Evolutionary conservation across 2,329 filamentous ascomycete genomes (phyloP).

Genomic region (Pseudopyrenochaeta lycopersici): DNA sequence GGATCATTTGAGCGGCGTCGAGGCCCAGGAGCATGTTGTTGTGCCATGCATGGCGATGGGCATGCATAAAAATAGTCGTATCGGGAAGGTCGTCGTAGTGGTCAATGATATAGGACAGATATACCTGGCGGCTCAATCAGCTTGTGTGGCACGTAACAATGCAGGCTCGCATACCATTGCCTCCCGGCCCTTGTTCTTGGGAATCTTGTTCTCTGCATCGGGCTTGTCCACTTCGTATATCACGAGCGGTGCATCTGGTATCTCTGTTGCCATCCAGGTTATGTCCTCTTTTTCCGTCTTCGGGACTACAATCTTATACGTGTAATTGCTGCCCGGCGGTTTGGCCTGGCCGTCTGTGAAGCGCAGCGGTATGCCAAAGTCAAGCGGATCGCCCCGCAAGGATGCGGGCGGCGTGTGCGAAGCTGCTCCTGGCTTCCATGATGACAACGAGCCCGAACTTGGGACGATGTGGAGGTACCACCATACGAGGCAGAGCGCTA

Average conservation of each 20-base stretch:
- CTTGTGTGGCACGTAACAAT: neutral
- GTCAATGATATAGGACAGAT: slow-evolving; percentile 70
- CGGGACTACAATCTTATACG: slow-evolving; percentile 45
- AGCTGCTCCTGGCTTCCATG: slow-evolving; percentile 21
- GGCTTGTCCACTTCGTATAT: slow-evolving; percentile 65
- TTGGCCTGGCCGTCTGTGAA: slow-evolving; percentile 43
- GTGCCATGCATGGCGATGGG: slow-evolving; percentile 65
- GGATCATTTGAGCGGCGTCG: slow-evolving; percentile 61
- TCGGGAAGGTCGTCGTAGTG: slow-evolving; percentile 68
- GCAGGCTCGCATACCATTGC: slow-evolving; percentile 56
- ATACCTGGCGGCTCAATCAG: slow-evolving; percentile 46
- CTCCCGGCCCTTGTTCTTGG: slow-evolving; percentile 69
- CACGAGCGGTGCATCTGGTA: slow-evolving; percentile 48
- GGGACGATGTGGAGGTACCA: slow-evolving; percentile 37
- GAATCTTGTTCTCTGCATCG: slow-evolving; percentile 58
- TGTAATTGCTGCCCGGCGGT: slow-evolving; percentile 47
- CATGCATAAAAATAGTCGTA: slow-evolving; percentile 68
- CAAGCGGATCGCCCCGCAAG: slow-evolving; percentile 38
- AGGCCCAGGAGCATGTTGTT: slow-evolving; percentile 64
- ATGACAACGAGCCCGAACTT: slow-evolving; percentile 16
- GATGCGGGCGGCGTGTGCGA: slow-evolving; percentile 18
- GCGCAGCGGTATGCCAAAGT: slow-evolving; percentile 46
- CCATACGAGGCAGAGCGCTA: slow-evolving; percentile 38
- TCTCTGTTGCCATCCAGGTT: slow-evolving; percentile 46
- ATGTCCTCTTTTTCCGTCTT: slow-evolving; percentile 51